Conservation (phyloP, 768 basidiomycete species). For the Termitomyces sp. region DNA sequence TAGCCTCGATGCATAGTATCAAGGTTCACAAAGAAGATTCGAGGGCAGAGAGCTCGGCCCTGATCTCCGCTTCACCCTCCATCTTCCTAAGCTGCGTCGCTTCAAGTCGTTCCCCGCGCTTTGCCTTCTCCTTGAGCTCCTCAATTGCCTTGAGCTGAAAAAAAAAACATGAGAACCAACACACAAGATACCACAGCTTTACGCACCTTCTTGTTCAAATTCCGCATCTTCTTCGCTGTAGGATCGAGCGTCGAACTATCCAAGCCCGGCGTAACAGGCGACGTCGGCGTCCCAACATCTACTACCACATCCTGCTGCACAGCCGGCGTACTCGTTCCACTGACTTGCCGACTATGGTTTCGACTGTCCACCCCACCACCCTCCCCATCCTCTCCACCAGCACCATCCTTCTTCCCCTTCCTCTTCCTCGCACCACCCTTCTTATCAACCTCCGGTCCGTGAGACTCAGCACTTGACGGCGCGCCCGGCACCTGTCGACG, state of each 20-base stretch:
- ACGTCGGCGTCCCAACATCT: slow-evolving; percentile 21
- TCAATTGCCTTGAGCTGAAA: slow-evolving; percentile 94
- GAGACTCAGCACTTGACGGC: slow-evolving; percentile 32
- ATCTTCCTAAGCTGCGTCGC: slow-evolving; percentile 97
- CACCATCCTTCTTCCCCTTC: slow-evolving; percentile 40
- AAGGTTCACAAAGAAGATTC: not conserved
- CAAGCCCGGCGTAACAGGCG: slow-evolving; percentile 48
- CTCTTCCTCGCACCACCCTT: slow-evolving; percentile 30
- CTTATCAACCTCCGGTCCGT: slow-evolving; percentile 33
- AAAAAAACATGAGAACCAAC: not conserved
- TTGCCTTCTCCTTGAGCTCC: slow-evolving; percentile 90
- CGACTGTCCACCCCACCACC: slow-evolving; percentile 27
- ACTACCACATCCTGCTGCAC: slow-evolving; percentile 12
- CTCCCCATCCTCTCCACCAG: slow-evolving; percentile 29
- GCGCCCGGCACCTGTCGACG: slow-evolving; percentile 75
- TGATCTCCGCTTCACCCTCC: slow-evolving; percentile 81
- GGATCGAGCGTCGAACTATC: slow-evolving; percentile 62
- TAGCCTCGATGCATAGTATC: not conserved
- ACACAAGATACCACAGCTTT: not conserved
- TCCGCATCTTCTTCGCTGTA: slow-evolving; percentile 87
- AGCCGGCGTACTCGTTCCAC: slow-evolving; percentile 7
- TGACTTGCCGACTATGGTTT: slow-evolving; percentile 19
- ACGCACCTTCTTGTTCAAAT: slow-evolving; percentile 90
- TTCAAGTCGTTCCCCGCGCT: slow-evolving; percentile 87
- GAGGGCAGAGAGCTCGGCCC: slow-evolving; percentile 55